phyloP scores from a whole-genome alignment of 2,329 filamentous ascomycete species.

The Arthrobotrys sinensis region DNA sequence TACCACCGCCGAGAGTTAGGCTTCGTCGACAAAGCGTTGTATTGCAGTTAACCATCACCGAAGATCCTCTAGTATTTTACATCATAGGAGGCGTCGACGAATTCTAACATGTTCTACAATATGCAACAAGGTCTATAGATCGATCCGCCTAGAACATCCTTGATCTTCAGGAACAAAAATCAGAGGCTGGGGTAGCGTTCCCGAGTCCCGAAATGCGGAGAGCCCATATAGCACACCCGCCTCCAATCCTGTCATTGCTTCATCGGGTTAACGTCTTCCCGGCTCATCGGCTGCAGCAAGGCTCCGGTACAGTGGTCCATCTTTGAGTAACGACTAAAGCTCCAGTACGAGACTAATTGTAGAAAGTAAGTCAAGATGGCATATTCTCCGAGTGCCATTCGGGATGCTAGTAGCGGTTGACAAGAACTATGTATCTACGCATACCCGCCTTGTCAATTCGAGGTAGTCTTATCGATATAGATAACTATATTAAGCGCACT shows the following conservation, averaged over 20 bases:
- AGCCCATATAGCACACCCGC: constrained; percentile 15
- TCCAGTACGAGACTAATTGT: constrained; percentile 1
- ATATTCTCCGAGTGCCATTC: constrained; percentile 27
- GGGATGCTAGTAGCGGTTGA: constrained; percentile 6
- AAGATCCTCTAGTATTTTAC: constrained; percentile 12
- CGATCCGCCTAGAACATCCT: constrained; percentile 35
- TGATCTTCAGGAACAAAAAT: constrained; percentile 58
- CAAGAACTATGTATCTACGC: background rate
- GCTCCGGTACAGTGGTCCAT: constrained; percentile 11
- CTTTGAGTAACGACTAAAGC: constrained; percentile 23
- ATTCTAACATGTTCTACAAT: constrained; percentile 39
- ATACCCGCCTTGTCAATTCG: constrained; percentile 30
- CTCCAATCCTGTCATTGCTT: background rate
- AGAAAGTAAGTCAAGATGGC: constrained; percentile 23
- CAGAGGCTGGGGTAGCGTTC: constrained; percentile 30
- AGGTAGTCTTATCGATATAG: background rate
- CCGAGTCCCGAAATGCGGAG: constrained; percentile 32
- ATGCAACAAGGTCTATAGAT: constrained; percentile 39
- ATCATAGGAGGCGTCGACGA: constrained; percentile 10
- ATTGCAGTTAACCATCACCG: constrained; percentile 29
- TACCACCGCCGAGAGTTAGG: background rate
- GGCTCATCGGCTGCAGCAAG: constrained; percentile 22
- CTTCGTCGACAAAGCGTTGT: constrained; percentile 14
- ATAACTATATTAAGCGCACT: constrained; percentile 14
- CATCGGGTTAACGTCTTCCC: constrained; percentile 34